A percentile compares a stretch with the other conserved stretches of the same genome.
Evolutionary conservation across 176 grass and related monocot species (phyloP).

Genomic region (Carex kokanica): DNA sequence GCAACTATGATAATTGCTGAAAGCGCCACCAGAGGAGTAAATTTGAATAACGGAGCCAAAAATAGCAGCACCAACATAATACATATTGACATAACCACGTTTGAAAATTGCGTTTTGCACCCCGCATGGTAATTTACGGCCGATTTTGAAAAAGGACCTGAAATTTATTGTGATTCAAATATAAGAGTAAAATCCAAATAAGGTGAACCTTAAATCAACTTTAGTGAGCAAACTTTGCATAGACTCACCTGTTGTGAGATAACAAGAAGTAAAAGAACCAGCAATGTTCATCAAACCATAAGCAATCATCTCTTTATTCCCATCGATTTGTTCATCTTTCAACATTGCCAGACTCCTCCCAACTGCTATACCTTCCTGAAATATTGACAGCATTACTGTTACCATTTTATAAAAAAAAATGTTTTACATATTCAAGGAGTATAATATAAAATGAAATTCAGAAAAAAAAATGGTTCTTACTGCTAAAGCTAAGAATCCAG

Average conservation of each 20-base stretch:
- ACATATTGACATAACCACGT: constrained; percentile 88
- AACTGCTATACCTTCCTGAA: constrained; percentile 93
- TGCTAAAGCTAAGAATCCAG: constrained; percentile 75
- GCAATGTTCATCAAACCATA: constrained; percentile 93
- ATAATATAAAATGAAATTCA: constrained; percentile 1
- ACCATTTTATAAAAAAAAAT: background rate
- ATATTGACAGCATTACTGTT: constrained; percentile 2
- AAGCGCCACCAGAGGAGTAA: constrained; percentile 81
- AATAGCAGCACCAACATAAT: constrained; percentile 93
- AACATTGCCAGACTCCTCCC: constrained; percentile 80
- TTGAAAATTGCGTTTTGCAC: constrained; percentile 79
- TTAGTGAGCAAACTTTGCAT: background rate
- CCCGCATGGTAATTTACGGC: constrained; percentile 96
- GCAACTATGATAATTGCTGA: constrained; percentile 81
- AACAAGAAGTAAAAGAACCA: constrained; percentile 94
- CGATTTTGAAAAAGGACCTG: constrained; percentile 94
- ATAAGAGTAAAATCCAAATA: background rate
- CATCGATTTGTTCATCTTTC: constrained; percentile 93
- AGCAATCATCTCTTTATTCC: constrained; percentile 98
- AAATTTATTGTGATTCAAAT: background rate
- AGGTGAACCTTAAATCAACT: too few relatives aligned
- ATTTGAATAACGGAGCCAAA: constrained; percentile 87
- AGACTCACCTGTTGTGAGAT: constrained; percentile 71
- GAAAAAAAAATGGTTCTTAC: constrained; percentile 42
- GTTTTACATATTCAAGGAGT: background rate